A percentile compares a stretch with the other conserved stretches of the same genome.
These are phyloP conservation scores for Salvia miltiorrhiza DNA, from an alignment of 257 asterid genomes.

Conservation along the genomic window DNA sequence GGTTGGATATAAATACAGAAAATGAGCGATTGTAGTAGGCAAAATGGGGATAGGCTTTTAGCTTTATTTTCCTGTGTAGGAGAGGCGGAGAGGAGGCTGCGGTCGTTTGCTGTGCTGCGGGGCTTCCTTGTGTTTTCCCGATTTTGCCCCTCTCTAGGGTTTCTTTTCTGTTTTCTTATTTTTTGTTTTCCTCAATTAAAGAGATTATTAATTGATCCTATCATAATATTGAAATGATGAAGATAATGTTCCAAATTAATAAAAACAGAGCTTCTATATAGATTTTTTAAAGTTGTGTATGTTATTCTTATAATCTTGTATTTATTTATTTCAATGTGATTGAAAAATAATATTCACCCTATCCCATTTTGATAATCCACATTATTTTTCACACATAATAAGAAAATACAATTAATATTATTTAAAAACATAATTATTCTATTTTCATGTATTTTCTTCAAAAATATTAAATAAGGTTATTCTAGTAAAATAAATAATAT, in stretches of 20 bases:
- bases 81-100: constrained; percentile 26
- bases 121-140: background rate
- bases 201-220: background rate
- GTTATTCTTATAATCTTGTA: too few species aligned
- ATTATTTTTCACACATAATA: too few species aligned
- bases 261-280: too few species aligned
- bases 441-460: too few species aligned
- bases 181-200: background rate
- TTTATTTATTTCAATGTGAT: too few species aligned
- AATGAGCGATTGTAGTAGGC: background rate
- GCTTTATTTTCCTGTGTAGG: background rate
- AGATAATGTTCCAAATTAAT: background rate
- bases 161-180: background rate
- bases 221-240: background rate
- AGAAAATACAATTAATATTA: too few species aligned
- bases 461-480: too few species aligned
- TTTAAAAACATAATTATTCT: too few species aligned
- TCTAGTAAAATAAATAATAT: too few species aligned
- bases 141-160: constrained; percentile 26
- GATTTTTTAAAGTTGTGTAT: too few species aligned
- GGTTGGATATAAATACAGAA: background rate
- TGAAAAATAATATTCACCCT: too few species aligned
- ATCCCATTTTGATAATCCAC: too few species aligned
- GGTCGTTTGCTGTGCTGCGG: background rate
- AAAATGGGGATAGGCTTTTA: constrained; percentile 6